phyloP scores from a whole-genome alignment of 495 filamentous ascomycete species.

The Neurospora sp. region DNA sequence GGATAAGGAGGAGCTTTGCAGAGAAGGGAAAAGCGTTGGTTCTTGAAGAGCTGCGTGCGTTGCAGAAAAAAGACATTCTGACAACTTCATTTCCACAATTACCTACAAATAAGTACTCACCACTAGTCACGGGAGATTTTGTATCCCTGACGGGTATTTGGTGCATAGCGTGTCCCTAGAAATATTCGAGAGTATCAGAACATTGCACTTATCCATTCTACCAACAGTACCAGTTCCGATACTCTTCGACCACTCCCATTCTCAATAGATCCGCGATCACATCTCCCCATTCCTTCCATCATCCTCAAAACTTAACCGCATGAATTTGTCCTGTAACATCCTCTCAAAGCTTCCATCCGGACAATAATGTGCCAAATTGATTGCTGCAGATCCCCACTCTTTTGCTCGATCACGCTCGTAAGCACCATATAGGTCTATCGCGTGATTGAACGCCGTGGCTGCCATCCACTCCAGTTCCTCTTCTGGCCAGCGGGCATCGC shows the following conservation, averaged over 20 bases:
- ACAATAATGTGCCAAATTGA: conserved; percentile 49
- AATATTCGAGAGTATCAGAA: background rate
- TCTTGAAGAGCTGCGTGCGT: too few relatives aligned
- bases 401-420: conserved; percentile 46
- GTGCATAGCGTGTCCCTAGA: background rate
- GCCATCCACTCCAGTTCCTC: conserved; percentile 74
- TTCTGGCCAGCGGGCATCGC: conserved; percentile 45
- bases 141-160: too few relatives aligned
- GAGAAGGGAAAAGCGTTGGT: too few relatives aligned
- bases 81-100: too few relatives aligned
- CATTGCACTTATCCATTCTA: too few relatives aligned
- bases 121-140: too few relatives aligned
- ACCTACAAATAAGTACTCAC: too few relatives aligned
- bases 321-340: conserved; percentile 44
- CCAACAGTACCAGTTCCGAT: background rate
- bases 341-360: conserved; percentile 41
- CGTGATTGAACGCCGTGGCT: conserved; percentile 62
- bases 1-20: too few relatives aligned
- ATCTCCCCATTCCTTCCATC: background rate
- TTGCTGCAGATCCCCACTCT: conserved; percentile 56
- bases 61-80: too few relatives aligned
- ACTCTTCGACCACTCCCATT: background rate
- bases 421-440: conserved; percentile 57
- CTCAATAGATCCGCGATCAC: background rate
- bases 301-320: conserved; percentile 37